Evolutionary conservation across 306 rosid genomes (phyloP), one percentile per base, ranked within the genome.

Genomic region (Cicer yamashitae): DNA sequence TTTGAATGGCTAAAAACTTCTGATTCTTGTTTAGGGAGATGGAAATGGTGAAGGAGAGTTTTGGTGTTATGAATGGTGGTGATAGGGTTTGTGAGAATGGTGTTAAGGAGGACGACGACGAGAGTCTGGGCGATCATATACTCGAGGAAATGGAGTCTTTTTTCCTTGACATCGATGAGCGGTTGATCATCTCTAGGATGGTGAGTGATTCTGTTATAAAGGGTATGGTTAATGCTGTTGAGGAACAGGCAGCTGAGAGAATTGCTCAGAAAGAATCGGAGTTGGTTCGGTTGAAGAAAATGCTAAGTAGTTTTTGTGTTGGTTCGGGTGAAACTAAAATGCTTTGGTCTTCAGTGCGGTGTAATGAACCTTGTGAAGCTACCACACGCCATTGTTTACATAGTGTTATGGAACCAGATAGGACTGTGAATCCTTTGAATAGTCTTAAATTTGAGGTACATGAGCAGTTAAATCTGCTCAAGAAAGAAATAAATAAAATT

Each of bases 121-220:
- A 71, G 81, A 74, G 81, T 56, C 60, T 18, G 71, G 89, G 67
- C 25, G 86, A 76, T 47, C 78, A 65, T 37, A 18, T 94, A 66
- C 71, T 94, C 6, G 90, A 88, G 84, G 87, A 85, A 70, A 82
- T 89, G 70, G 99, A 96, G 6, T 85, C 97, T 11, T 80, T 85
- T 83, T 73, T 59, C 54, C 44, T 81, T 61, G 98, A 89, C 34
- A 76, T 96, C 2, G 73, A 83, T 48, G 93, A 84, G 34, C 82
- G 86, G 85, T 60, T 92, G 84, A 83, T 84, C 37, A 77, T 96
- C n/a, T 92, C 97, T 6, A 85, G 97, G 84, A 84, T 92, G 97
- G 99, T 92, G 52, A 89, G 91, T 61, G 98, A 96, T 67, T 88
- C 96, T 12, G 79, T 96, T 62, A 79, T 92, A 54, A 92, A 84